Evolutionary conservation across 176 grass and related monocot genomes (phyloP), one percentile per base, ranked within the genome.

Genomic region (Rhynchospora breviuscula): DNA sequence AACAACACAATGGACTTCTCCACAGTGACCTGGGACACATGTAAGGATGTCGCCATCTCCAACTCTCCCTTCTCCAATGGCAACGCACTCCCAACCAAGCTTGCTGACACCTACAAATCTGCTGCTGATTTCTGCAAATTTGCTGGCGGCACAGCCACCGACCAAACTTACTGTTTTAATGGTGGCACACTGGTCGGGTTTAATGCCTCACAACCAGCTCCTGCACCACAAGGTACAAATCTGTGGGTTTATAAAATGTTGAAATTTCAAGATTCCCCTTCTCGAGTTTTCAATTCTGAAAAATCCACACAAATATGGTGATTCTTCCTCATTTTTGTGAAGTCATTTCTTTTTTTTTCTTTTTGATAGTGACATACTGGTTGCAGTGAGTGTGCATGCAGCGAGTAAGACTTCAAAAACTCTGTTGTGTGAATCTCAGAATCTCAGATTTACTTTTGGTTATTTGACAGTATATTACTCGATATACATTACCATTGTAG

Each of bases 1-100:
- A 82, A 82, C 58, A 67, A 18, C 60, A 82, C 80, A 12, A 51
- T 48, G 31, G 60, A 46, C n/a, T 82, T 82, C 47, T 82, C 61
- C 45, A 82, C 61, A 3, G 21, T 33, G 47, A 18, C 80, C 6
- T 82, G 63, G 60, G 26, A 53, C 80, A 4, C 59, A 0, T 82
- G 80, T 60, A 82, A 82, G 8, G 59, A 63, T 8, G 5, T 82
- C 13, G 1, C 21, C 8, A 67, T 82, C n/a, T 4, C 45, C 21
- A 82, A 18, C 5, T 82, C 80, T 0, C 80, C 80, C 14, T 82
- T 82, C 2, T 3, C 80, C 60, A 65, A 13, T 7, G 49, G 19
- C 80, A 65, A 44, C 19, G 18, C 35, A 57, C 18, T 10, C 43
- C 11, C 58, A 13, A 23, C 8, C 22, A 67, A 65, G 59, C 80